Conservation (phyloP, 345 rosid genomes). For the Eucalyptus camaldulensis region DNA sequence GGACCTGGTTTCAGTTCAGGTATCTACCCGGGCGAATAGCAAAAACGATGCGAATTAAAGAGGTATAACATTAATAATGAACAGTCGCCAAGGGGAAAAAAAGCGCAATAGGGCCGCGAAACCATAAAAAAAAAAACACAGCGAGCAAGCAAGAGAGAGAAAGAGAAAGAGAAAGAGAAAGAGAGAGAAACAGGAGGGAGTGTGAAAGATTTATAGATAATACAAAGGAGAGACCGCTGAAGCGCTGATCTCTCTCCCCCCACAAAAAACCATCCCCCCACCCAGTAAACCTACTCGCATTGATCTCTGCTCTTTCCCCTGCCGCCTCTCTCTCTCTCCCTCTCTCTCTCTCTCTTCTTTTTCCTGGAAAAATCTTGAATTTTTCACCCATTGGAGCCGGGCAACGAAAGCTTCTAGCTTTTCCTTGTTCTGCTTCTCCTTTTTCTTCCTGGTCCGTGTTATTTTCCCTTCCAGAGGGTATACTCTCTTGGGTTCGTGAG, state of each 20-base stretch:
- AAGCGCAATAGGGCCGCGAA: neutral
- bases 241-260: neutral
- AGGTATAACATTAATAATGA: neutral
- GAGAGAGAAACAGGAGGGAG: neutral
- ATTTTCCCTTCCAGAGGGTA: neutral
- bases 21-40: neutral
- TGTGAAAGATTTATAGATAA: neutral
- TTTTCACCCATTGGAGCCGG: neutral
- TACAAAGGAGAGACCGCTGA: neutral
- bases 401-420: neutral
- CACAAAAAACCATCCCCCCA: neutral
- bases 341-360: neutral
- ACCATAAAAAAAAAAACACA: neutral
- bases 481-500: neutral
- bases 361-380: neutral
- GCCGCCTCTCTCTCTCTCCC: neutral
- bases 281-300: neutral
- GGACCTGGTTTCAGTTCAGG: neutral
- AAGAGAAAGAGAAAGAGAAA: neutral
- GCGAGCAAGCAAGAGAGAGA: neutral
- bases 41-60: neutral
- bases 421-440: neutral
- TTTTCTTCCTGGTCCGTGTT: neutral
- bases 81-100: neutral
- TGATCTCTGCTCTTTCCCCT: neutral